Evolutionary conservation across 768 basidiomycete species (phyloP), one percentile per base, ranked within the genome.

Genomic region (Chiua virens): DNA sequence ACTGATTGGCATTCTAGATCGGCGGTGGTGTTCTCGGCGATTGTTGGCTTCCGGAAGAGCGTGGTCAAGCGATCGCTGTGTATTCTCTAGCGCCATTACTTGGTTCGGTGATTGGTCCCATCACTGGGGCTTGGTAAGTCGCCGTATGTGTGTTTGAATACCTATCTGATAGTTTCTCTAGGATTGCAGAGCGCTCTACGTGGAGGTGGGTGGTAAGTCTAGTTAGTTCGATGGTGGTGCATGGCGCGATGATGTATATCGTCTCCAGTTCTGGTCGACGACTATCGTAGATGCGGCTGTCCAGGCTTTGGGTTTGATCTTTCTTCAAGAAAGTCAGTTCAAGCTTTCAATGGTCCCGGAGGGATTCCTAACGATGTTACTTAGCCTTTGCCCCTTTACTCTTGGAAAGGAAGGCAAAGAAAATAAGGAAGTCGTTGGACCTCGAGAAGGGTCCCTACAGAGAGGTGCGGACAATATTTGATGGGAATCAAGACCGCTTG

Each of bases 201-300:
- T 89, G 87, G 87, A 72, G 83, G 64, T 88, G 85, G 86, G 85
- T 87, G 27, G 81, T 80, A 64, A 37, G 80, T 73, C 5, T 34
- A 13, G 4, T 39, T 20, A 4, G 37, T 34, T 35, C 3, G 3
- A 5, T 34, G 32, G 7, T 3, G 3, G 11, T 15, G 15, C 32
- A 15, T 6, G 32, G 15, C 32, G 15, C 6, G 32, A 34, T 34
- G 4, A 34, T 34, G 15, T 15, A 0, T 17, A 3, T 7, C 11
- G 0, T 39, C 14, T 41, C 36, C 56, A 82, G 77, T 89, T 88
- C 63, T 86, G 85, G 80, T 78, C 84, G 0, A 83, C 83, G 4
- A 79, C 73, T 28, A 83, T 87, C 34, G 72, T 77, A 0, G 82
- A 80, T 52, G 81, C 70, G 0, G 53, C 63, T 25, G 64, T 89